phyloP scores from a whole-genome alignment of 352 stramenopile species.

The Globisporangium megalacanthum region DNA sequence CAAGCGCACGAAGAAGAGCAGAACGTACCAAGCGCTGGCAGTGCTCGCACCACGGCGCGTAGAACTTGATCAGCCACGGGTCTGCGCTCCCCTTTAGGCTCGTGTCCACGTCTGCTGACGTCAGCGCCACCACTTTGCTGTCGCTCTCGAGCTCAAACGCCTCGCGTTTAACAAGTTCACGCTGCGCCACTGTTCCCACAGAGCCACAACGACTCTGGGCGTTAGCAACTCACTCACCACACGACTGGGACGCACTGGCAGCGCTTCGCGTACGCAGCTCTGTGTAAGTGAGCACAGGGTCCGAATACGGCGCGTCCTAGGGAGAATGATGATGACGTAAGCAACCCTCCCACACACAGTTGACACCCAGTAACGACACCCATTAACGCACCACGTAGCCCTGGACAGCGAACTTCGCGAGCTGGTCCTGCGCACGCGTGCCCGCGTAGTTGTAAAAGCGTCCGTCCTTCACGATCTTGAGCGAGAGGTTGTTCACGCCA shows the following conservation, averaged over 20 bases:
- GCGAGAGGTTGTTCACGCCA: conserved; percentile 67
- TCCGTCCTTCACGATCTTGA: conserved; percentile 61
- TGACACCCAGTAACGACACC: not conserved
- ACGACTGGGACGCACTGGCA: not conserved
- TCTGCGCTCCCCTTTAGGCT: conserved; percentile 50
- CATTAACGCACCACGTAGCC: conserved; percentile 54
- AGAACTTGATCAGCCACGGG: conserved; percentile 81
- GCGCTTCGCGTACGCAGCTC: conserved; percentile 39
- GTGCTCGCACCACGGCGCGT: conserved; percentile 75
- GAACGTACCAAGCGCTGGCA: conserved; percentile 68
- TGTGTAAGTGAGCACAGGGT: conserved; percentile 40
- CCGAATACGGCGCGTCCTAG: conserved; percentile 28
- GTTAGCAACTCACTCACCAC: not conserved
- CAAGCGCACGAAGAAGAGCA: not conserved
- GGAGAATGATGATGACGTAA: not conserved
- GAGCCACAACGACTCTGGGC: not conserved
- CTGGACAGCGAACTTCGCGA: conserved; percentile 42
- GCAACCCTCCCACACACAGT: too few relatives aligned
- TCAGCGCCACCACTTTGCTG: conserved; percentile 43
- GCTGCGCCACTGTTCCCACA: conserved; percentile 21
- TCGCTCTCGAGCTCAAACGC: conserved; percentile 42
- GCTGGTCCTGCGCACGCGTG: conserved; percentile 41
- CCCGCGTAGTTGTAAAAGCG: conserved; percentile 70
- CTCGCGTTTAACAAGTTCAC: conserved; percentile 32
- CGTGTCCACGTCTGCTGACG: conserved; percentile 44